Conservation (phyloP, 2,329 filamentous ascomycete species). For the Ophiostoma quercus region DNA sequence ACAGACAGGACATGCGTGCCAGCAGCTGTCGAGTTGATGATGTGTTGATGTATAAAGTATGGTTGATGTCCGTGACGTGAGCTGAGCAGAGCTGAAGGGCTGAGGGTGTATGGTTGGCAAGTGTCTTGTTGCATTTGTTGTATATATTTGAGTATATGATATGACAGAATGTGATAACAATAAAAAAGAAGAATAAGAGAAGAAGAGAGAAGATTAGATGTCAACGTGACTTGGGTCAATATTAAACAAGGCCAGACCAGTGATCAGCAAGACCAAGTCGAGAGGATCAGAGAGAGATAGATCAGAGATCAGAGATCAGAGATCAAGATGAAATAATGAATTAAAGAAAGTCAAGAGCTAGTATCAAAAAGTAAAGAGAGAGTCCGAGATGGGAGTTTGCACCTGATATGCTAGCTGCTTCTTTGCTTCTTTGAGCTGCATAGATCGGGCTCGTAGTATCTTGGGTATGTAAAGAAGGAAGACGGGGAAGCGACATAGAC, state of each 20-base stretch:
- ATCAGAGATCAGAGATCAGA: background rate
- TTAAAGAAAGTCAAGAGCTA: background rate
- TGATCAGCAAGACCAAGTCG: no score
- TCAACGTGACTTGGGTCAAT: no score
- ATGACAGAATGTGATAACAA: conserved; percentile 8
- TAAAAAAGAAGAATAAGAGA: background rate
- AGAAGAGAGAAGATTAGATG: background rate
- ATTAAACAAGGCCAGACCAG: no score
- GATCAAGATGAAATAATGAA: background rate
- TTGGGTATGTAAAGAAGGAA: no score
- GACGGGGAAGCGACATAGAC: background rate
- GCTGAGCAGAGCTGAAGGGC: background rate
- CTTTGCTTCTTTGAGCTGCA: background rate
- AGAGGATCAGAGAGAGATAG: no score
- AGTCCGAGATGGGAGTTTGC: background rate
- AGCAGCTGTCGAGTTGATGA: conserved; percentile 16
- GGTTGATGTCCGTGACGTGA: background rate
- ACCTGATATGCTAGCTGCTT: background rate
- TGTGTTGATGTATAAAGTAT: no score
- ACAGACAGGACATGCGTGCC: conserved; percentile 19
- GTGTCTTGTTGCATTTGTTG: background rate
- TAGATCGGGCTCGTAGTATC: background rate
- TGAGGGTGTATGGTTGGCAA: background rate
- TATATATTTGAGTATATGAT: background rate
- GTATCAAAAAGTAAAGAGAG: background rate